Evolutionary conservation across 2,329 filamentous ascomycete species (phyloP).

Genomic region (Hypomyces perniciosus): DNA sequence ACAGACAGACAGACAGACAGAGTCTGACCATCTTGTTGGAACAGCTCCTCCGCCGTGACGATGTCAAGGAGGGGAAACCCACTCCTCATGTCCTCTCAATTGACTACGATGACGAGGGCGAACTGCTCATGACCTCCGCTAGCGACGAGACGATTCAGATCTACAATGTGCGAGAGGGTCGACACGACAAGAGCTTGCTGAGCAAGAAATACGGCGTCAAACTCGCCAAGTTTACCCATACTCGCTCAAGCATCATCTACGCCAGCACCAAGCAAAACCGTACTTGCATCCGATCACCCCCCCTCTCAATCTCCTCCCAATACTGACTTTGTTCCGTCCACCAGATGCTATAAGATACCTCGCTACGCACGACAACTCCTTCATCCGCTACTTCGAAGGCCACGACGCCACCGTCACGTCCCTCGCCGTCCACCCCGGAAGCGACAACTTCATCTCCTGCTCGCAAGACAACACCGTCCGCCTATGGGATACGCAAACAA

Average conservation of each 20-base stretch:
- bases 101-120: slow-evolving; percentile 93
- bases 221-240: slow-evolving; percentile 89
- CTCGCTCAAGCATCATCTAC: slow-evolving; percentile 85
- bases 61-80: slow-evolving; percentile 45
- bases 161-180: slow-evolving; percentile 88
- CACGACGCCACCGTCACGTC: slow-evolving; percentile 81
- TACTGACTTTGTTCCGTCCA: slow-evolving; percentile 37
- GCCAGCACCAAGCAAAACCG: slow-evolving; percentile 92
- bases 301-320: neutral
- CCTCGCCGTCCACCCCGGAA: slow-evolving; percentile 75
- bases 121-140: slow-evolving; percentile 83
- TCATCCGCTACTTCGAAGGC: slow-evolving; percentile 92
- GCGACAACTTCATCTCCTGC: slow-evolving; percentile 88
- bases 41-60: slow-evolving; percentile 53
- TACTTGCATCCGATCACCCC: slow-evolving; percentile 28
- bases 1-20: neutral
- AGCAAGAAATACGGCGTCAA: slow-evolving; percentile 98
- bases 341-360: slow-evolving; percentile 77
- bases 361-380: slow-evolving; percentile 91
- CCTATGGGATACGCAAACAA: slow-evolving; percentile 81
- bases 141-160: slow-evolving; percentile 95
- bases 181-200: slow-evolving; percentile 79
- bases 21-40: neutral
- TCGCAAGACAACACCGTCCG: slow-evolving; percentile 85
- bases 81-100: slow-evolving; percentile 73